Evolutionary conservation across 768 basidiomycete genomes (phyloP).

Genomic region (Sarcodon aspratus): DNA sequence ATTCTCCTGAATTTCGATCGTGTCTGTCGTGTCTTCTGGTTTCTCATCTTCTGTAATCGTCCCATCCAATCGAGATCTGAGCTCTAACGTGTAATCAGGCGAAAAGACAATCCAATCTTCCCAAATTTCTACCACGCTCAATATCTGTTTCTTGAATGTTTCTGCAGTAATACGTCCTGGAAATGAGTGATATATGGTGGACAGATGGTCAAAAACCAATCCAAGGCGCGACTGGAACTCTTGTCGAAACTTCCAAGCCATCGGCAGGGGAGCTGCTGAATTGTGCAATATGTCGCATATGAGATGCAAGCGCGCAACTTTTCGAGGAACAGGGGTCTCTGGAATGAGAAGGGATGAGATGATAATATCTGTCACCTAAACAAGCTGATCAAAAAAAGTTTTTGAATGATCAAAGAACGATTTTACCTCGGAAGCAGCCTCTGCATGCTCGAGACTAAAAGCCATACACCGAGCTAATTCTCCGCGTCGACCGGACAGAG

Average conservation of each 20-base stretch:
- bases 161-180: slow-evolving; percentile 95
- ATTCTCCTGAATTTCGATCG: background rate
- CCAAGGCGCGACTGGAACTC: slow-evolving; percentile 88
- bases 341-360: slow-evolving; percentile 82
- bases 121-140: slow-evolving; percentile 87
- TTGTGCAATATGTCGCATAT: slow-evolving; percentile 98
- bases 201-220: slow-evolving; percentile 93
- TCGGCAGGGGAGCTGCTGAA: slow-evolving; percentile 85
- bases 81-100: slow-evolving; percentile 69
- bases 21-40: slow-evolving; percentile 1
- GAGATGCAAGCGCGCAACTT: slow-evolving; percentile 88
- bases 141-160: slow-evolving; percentile 89
- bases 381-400: background rate
- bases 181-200: slow-evolving; percentile 90
- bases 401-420: slow-evolving; percentile 1
- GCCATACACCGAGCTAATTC: slow-evolving; percentile 94
- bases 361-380: slow-evolving; percentile 82
- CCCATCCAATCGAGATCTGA: slow-evolving; percentile 70
- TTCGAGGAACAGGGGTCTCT: slow-evolving; percentile 93
- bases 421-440: slow-evolving; percentile 83
- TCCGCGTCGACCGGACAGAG: slow-evolving; percentile 74
- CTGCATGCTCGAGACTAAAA: slow-evolving; percentile 94
- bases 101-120: slow-evolving; percentile 98
- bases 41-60: slow-evolving; percentile 18
- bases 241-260: slow-evolving; percentile 95